Evolutionary conservation across 2,329 filamentous ascomycete species (phyloP), one percentile per base, ranked within the genome.

Genomic region (Aspergillus niger): DNA sequence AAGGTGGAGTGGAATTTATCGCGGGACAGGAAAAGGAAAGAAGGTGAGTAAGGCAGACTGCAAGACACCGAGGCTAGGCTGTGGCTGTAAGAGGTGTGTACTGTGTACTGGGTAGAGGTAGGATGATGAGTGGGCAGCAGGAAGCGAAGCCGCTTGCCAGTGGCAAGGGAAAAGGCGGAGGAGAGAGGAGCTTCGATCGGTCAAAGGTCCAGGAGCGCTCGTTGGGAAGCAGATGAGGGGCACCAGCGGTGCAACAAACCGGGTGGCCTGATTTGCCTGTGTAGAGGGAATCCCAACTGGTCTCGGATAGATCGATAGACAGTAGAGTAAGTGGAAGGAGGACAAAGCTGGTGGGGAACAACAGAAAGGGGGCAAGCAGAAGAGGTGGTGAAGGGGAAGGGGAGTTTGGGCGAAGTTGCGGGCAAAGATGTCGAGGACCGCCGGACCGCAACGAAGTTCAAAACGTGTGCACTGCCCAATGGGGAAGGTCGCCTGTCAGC

Each of bases 221-320:
- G 47, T 41, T 62, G 43, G 39, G 57, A 26, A 59, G 56, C 61
- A 59, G 65, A 59, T 63, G 62, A 59, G 63, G 65, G 66, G 63
- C 57, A 66, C 41, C 28, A 44, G 24, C 36, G 41, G 52, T 47
- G 41, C 24, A 30, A 43, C 41, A 55, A 36, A 17, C 43, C 17
- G 30, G 32, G 39, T 26, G 17, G 20, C 24, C 26, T 11, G 53
- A 32, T 28, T 39, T 43, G 26, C 30, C 13, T 55, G 26, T 17
- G 53, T 13, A 22, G 20, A 44, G 17, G 32, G 22, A 28, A n/a
- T 44, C 11, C 7, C 26, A 47, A n/a, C 39, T 28, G 26, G 30
- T 47, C 8, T 55, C 39, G 28, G 24, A 41, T 7, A 55, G 26
- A 24, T 47, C 8, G 39, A n/a, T 28, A 32, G 36, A 39, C 13